Percentiles rank a stretch among this genome's conserved stretches.
Conservation (phyloP, 805 yeast genomes). For the Candida quercuum region DNA sequence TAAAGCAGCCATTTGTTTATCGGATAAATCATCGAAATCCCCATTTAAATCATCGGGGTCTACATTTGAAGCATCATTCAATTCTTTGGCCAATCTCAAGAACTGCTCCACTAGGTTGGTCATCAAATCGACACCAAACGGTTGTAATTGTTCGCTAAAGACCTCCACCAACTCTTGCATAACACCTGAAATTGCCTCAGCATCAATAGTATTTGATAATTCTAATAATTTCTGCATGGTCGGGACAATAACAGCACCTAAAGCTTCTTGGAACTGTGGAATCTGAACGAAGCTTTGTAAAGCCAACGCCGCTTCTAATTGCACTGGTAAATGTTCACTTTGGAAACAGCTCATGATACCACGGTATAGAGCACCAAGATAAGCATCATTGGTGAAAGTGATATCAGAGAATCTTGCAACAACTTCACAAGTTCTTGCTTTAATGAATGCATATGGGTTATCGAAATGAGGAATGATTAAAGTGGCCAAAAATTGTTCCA, state of each 20-base stretch:
- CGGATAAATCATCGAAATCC: slow-evolving; percentile 39
- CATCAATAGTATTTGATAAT: slow-evolving; percentile 76
- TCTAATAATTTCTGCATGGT: slow-evolving; percentile 76
- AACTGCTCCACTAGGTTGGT: slow-evolving; percentile 68
- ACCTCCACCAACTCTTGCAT: slow-evolving; percentile 94
- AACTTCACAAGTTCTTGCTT: slow-evolving; percentile 70
- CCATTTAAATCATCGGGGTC: slow-evolving; percentile 34
- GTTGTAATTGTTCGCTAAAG: slow-evolving; percentile 83
- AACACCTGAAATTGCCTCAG: slow-evolving; percentile 81
- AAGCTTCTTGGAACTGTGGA: slow-evolving; percentile 60
- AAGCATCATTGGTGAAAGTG: slow-evolving; percentile 37
- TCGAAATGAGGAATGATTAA: slow-evolving; percentile 69
- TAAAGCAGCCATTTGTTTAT: slow-evolving; percentile 75
- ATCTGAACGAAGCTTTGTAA: slow-evolving; percentile 71
- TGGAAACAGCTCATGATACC: slow-evolving; percentile 40
- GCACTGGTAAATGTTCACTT: slow-evolving; percentile 58
- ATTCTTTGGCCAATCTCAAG: slow-evolving; percentile 59
- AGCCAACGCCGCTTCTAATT: slow-evolving; percentile 79
- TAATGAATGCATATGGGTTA: slow-evolving; percentile 58
- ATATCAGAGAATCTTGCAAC: slow-evolving; percentile 61
- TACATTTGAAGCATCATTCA: slow-evolving; percentile 52
- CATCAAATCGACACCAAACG: slow-evolving; percentile 75
- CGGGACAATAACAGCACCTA: slow-evolving; percentile 65
- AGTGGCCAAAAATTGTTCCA: slow-evolving; percentile 61
- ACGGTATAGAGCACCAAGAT: slow-evolving; percentile 34